phyloP scores from a whole-genome alignment of 2,329 filamentous ascomycete genomes.

The Colletotrichum eremochloae region DNA sequence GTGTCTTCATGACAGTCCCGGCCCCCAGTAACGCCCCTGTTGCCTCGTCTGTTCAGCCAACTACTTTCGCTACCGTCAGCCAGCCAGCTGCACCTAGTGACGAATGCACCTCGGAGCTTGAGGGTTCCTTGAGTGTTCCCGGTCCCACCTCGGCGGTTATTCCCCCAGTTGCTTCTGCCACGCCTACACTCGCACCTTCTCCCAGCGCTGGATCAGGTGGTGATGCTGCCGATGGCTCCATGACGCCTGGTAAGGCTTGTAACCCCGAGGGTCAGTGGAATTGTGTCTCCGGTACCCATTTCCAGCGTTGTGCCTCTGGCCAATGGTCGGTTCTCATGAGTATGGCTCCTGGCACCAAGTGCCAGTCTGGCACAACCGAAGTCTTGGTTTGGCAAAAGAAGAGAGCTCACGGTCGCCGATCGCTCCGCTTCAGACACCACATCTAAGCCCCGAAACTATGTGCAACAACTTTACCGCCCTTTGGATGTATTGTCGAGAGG shows the following conservation, averaged over 20 bases:
- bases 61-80: slow-evolving; percentile 47
- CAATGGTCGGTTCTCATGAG: slow-evolving; percentile 63
- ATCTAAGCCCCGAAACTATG: slow-evolving; percentile 4
- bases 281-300: slow-evolving; percentile 67
- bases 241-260: slow-evolving; percentile 60
- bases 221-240: slow-evolving; percentile 47
- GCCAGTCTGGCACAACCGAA: slow-evolving; percentile 51
- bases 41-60: slow-evolving; percentile 36
- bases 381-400: slow-evolving; percentile 46
- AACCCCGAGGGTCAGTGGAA: slow-evolving; percentile 68
- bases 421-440: slow-evolving; percentile 33
- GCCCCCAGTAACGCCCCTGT: slow-evolving; percentile 42
- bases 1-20: slow-evolving; percentile 57
- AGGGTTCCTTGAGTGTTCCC: slow-evolving; percentile 11
- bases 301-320: slow-evolving; percentile 74
- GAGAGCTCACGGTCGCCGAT: slow-evolving; percentile 35
- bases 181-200: slow-evolving; percentile 3
- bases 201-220: slow-evolving; percentile 32
- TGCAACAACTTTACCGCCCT: slow-evolving; percentile 14
- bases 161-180: not conserved
- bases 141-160: slow-evolving; percentile 21
- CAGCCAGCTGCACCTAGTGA: slow-evolving; percentile 43
- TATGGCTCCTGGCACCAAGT: slow-evolving; percentile 68
- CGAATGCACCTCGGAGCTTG: slow-evolving; percentile 20
- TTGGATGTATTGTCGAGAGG: slow-evolving; percentile 27